phyloP scores from a whole-genome alignment of 495 filamentous ascomycete species.

The Xylaria intraflava region DNA sequence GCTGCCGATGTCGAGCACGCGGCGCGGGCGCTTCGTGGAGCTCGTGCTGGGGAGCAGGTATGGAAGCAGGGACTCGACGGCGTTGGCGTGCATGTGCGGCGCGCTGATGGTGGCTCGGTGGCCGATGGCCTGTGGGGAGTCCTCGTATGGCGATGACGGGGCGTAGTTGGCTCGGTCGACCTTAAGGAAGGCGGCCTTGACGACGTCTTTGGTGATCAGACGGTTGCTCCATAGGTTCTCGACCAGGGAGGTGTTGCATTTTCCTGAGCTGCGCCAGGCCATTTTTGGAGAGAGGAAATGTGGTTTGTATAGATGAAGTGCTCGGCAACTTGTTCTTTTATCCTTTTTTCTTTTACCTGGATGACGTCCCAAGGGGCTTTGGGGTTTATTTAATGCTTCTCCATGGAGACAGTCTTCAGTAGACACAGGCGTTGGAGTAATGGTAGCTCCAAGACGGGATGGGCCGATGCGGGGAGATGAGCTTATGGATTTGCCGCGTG shows the following conservation, averaged over 20 bases:
- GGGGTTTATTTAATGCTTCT: no score
- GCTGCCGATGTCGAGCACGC: conserved; percentile 82
- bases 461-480: neutral
- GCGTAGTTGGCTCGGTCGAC: conserved; percentile 89
- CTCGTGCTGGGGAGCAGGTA: conserved; percentile 39
- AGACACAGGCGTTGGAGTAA: no score
- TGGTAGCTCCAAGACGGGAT: neutral
- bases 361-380: neutral
- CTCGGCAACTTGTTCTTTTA: neutral
- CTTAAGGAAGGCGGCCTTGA: conserved; percentile 72
- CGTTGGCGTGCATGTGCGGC: conserved; percentile 93
- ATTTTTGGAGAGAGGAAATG: conserved; percentile 42
- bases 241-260: conserved; percentile 69
- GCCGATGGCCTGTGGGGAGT: conserved; percentile 87
- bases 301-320: neutral
- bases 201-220: conserved; percentile 62
- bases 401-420: no score
- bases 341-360: neutral
- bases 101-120: conserved; percentile 86
- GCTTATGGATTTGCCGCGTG: no score
- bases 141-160: conserved; percentile 63
- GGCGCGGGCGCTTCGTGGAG: conserved; percentile 14
- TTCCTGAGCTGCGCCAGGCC: conserved; percentile 86
- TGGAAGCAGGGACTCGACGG: conserved; percentile 60
- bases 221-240: conserved; percentile 66